Evolutionary conservation across 2,329 filamentous ascomycete species (phyloP).

Genomic region (Hymenoscyphus occultus): DNA sequence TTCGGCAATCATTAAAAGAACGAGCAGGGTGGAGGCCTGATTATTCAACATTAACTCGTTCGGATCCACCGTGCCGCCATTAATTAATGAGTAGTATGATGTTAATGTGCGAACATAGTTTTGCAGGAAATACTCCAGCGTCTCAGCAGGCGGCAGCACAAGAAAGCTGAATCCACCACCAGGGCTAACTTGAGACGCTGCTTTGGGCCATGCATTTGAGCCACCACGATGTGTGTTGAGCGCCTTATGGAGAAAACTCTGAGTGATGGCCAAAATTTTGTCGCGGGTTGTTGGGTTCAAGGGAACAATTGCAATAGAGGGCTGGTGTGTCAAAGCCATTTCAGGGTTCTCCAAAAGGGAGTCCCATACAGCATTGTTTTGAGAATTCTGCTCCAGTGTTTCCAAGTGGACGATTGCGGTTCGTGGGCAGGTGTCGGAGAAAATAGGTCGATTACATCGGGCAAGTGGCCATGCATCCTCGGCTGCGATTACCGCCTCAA

Average conservation of each 20-base stretch:
- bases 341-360: constrained; percentile 33
- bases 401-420: constrained; percentile 52
- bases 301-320: constrained; percentile 41
- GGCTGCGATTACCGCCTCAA: constrained; percentile 46
- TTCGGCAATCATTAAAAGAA: constrained; percentile 70
- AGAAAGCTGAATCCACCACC: constrained; percentile 59
- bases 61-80: constrained; percentile 58
- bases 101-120: constrained; percentile 65
- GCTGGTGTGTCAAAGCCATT: constrained; percentile 17
- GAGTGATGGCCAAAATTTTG: constrained; percentile 68
- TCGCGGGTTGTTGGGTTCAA: constrained; percentile 55
- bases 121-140: constrained; percentile 64
- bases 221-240: constrained; percentile 63
- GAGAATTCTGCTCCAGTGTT: constrained; percentile 49
- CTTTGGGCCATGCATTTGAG: constrained; percentile 30
- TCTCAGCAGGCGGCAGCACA: constrained; percentile 61
- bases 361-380: constrained; percentile 47
- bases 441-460: constrained; percentile 47
- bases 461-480: constrained; percentile 52
- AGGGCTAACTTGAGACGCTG: constrained; percentile 23
- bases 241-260: constrained; percentile 67
- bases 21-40: constrained; percentile 61
- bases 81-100: constrained; percentile 62
- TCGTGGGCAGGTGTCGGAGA: constrained; percentile 45
- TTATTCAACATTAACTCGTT: constrained; percentile 67